phyloP scores from a whole-genome alignment of 2,329 filamentous ascomycete species.

The Colletotrichum lupini region DNA sequence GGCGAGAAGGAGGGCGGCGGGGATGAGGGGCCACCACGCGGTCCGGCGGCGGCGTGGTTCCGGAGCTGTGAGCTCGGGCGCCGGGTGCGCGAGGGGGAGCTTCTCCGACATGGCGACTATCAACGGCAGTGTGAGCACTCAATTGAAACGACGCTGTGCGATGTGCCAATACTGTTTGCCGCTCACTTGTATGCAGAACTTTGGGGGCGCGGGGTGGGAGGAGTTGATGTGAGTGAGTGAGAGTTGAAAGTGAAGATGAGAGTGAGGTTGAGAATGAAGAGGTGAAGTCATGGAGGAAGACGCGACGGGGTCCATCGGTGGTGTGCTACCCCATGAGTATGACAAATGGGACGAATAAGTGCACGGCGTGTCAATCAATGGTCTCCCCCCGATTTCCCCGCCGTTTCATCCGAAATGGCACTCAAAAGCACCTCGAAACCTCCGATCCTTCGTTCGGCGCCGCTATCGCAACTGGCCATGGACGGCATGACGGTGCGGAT shows the following conservation, averaged over 20 bases:
- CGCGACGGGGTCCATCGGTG: slow-evolving; percentile 6
- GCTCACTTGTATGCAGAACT: neutral
- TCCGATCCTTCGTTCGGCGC: slow-evolving; percentile 3
- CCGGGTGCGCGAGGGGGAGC: slow-evolving; percentile 23
- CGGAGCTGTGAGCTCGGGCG: neutral
- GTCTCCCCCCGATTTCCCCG: neutral
- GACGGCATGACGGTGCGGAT: neutral
- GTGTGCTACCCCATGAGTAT: slow-evolving; percentile 17
- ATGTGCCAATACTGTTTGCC: neutral
- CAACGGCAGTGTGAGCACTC: neutral
- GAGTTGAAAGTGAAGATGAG: neutral
- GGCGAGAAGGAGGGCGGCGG: slow-evolving; percentile 24
- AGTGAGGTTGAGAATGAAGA: neutral
- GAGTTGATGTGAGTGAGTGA: neutral
- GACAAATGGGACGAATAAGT: slow-evolving; percentile 23
- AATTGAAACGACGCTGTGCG: neutral
- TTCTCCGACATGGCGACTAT: slow-evolving; percentile 26
- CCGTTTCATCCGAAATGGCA: neutral
- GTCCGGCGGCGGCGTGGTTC: slow-evolving; percentile 9
- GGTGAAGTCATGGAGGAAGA: neutral
- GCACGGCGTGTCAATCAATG: neutral
- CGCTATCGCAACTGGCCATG: slow-evolving; percentile 19
- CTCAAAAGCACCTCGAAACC: neutral
- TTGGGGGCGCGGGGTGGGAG: too few species aligned
- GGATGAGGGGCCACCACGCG: slow-evolving; percentile 34